These are phyloP conservation scores for Psidium friedrichsthalianum DNA, from an alignment of 345 rosid genomes.

Conservation along the genomic window DNA sequence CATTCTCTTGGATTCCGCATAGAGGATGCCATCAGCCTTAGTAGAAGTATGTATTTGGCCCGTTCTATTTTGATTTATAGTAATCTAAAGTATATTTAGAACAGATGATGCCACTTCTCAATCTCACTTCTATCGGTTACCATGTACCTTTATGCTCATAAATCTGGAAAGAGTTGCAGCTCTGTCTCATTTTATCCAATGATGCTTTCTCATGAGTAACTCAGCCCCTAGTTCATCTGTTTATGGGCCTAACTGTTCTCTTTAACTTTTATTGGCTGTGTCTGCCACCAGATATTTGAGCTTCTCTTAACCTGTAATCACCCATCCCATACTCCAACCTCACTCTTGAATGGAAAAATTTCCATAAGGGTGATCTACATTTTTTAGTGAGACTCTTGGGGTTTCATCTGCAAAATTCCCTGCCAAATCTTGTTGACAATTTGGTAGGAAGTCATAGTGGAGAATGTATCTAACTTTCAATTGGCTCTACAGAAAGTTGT, in stretches of 20 bases:
- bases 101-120: neutral
- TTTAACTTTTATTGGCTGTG: neutral
- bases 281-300: neutral
- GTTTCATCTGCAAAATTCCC: neutral
- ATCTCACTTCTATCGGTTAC: neutral
- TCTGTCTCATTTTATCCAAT: neutral
- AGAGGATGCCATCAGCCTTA: conserved; percentile 44
- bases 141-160: neutral
- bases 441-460: neutral
- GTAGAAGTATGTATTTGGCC: conserved; percentile 28
- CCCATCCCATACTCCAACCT: neutral
- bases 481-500: neutral
- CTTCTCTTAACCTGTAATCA: neutral
- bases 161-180: neutral
- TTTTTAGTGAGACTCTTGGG: neutral
- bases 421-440: neutral
- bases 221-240: neutral
- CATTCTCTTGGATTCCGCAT: conserved; percentile 37
- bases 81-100: neutral
- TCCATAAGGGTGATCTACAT: neutral
- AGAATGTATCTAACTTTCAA: neutral
- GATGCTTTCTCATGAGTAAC: neutral
- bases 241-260: neutral
- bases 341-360: neutral
- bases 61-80: neutral